Evolutionary conservation across 129 eudicot genomes (phyloP).

Genomic region (Ambrosia artemisiifolia): DNA sequence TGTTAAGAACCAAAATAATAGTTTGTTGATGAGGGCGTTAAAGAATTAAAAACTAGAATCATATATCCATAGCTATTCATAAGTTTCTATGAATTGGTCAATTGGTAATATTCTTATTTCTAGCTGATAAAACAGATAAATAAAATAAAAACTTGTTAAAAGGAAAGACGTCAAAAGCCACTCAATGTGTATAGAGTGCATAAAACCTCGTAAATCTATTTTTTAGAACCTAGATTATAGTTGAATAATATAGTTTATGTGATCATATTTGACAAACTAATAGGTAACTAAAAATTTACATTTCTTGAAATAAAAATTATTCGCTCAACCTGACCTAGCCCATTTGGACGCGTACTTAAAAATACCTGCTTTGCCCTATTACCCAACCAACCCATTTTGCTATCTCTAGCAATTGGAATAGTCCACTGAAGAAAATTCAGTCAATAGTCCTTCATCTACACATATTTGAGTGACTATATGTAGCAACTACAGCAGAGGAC

Average conservation of each 20-base stretch:
- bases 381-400: constrained; percentile 2
- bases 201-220: background rate
- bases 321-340: background rate
- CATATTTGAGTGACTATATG: background rate
- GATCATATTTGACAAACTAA: background rate
- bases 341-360: background rate
- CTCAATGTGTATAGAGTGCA: background rate
- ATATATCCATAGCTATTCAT: background rate
- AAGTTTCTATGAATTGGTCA: background rate
- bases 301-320: background rate
- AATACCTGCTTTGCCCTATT: background rate
- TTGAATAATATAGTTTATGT: background rate
- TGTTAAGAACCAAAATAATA: background rate
- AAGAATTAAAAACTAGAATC: background rate
- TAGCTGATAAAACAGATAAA: background rate
- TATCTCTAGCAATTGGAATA: background rate
- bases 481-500: background rate
- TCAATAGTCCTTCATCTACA: background rate
- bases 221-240: background rate
- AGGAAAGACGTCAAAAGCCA: background rate
- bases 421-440: background rate
- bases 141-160: background rate
- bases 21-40: background rate
- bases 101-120: background rate
- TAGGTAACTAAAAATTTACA: background rate